Percentiles rank a stretch among this genome's conserved stretches.
Conservation (phyloP, 2,329 filamentous ascomycete species). For the Aspergillus phoenicis region DNA sequence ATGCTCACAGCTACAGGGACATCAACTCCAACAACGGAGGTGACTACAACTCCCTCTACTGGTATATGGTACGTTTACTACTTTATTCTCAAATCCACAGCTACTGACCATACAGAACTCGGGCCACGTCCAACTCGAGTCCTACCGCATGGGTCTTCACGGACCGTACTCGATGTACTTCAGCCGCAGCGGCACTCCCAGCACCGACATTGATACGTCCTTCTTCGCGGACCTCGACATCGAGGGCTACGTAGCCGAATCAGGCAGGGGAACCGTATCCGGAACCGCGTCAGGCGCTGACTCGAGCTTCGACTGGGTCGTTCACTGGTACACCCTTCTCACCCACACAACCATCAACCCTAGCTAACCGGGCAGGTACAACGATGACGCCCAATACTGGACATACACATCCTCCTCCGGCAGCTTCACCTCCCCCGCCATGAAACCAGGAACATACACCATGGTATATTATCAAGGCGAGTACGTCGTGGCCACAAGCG, state of each 20-base stretch:
- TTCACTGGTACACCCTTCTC: conserved; percentile 57
- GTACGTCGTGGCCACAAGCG: conserved; percentile 55
- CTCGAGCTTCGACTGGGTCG: conserved; percentile 56
- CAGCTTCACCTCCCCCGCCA: conserved; percentile 64
- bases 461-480: conserved; percentile 67
- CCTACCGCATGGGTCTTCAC: conserved; percentile 64
- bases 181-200: conserved; percentile 59
- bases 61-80: conserved; percentile 57
- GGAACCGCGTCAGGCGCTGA: conserved; percentile 63
- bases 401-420: conserved; percentile 57
- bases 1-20: conserved; percentile 42
- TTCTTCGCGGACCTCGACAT: conserved; percentile 64
- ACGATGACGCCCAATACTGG: conserved; percentile 67
- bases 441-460: conserved; percentile 70
- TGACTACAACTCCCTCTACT: conserved; percentile 61
- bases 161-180: conserved; percentile 67
- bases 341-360: background rate
- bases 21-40: conserved; percentile 68
- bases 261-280: conserved; percentile 60
- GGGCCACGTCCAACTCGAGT: conserved; percentile 64
- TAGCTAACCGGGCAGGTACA: conserved; percentile 44
- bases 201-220: conserved; percentile 54
- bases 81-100: background rate
- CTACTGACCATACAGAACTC: conserved; percentile 53
- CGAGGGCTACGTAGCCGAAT: conserved; percentile 59